These are phyloP conservation scores for Xanthoceras sorbifolium DNA, from an alignment of 345 rosid genomes.

Conservation along the genomic window DNA sequence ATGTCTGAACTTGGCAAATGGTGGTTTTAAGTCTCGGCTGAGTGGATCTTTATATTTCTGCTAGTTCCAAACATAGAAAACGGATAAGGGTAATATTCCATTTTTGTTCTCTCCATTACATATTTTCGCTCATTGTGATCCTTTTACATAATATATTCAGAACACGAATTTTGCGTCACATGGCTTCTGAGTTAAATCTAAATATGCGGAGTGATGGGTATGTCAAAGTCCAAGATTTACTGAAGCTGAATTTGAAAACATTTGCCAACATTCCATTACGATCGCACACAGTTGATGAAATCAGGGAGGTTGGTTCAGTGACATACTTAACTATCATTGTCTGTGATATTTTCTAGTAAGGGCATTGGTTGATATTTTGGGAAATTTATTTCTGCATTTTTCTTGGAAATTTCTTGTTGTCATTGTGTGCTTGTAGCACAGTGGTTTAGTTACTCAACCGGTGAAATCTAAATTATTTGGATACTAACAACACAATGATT, in stretches of 20 bases:
- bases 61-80: not conserved
- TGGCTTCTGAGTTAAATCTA: constrained; percentile 72
- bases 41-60: not conserved
- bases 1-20: not conserved
- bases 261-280: constrained; percentile 62
- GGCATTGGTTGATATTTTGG: not conserved
- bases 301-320: constrained; percentile 61
- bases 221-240: constrained; percentile 74
- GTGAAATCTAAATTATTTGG: not conserved
- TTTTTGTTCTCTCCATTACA: not conserved
- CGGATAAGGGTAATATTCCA: not conserved
- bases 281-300: constrained; percentile 71
- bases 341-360: not conserved
- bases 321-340: not conserved
- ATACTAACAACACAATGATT: not conserved
- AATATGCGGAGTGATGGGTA: constrained; percentile 78
- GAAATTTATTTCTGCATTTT: not conserved
- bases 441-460: not conserved
- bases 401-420: not conserved
- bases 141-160: constrained; percentile 28
- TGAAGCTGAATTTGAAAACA: constrained; percentile 70
- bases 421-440: not conserved
- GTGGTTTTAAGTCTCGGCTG: not conserved
- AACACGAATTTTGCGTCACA: constrained; percentile 77
- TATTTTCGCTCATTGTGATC: not conserved